Percentiles rank a stretch among this genome's conserved stretches.
Conservation (phyloP, 106 monocot genomes). For the Amphibolis antarctica region DNA sequence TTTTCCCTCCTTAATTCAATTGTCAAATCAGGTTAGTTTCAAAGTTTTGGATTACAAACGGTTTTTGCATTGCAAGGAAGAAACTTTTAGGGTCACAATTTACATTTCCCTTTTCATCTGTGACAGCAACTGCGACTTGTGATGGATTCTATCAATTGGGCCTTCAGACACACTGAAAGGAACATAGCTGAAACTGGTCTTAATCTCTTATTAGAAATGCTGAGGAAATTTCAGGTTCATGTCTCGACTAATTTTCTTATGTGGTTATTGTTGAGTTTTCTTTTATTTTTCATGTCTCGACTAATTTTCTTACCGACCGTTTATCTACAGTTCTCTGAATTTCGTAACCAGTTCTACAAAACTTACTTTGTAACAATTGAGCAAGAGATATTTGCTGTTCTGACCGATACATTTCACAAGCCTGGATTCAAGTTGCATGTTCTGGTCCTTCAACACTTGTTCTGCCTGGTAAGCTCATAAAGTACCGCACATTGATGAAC, state of each 20-base stretch:
- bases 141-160: constrained; percentile 97
- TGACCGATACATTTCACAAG: constrained; percentile 97
- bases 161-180: constrained; percentile 96
- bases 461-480: constrained; percentile 52
- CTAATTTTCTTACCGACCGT: not conserved
- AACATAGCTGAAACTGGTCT: constrained; percentile 98
- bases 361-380: constrained; percentile 86
- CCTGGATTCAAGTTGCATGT: constrained; percentile 99
- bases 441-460: constrained; percentile 78
- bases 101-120: not conserved
- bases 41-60: too few species aligned
- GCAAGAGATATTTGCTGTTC: constrained; percentile 96
- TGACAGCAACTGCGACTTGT: constrained; percentile 89
- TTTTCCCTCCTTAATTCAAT: constrained; percentile 75
- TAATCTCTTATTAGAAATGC: constrained; percentile 77
- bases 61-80: too few species aligned
- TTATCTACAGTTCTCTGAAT: constrained; percentile 51
- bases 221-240: constrained; percentile 87
- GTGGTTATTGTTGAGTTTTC: not conserved
- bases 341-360: constrained; percentile 88
- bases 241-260: not conserved
- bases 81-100: too few species aligned
- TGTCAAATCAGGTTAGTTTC: constrained; percentile 70
- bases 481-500: not conserved
- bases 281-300: not conserved